Conservation (phyloP, 2,329 filamentous ascomycete genomes). For the Stenocarpella maydis region DNA sequence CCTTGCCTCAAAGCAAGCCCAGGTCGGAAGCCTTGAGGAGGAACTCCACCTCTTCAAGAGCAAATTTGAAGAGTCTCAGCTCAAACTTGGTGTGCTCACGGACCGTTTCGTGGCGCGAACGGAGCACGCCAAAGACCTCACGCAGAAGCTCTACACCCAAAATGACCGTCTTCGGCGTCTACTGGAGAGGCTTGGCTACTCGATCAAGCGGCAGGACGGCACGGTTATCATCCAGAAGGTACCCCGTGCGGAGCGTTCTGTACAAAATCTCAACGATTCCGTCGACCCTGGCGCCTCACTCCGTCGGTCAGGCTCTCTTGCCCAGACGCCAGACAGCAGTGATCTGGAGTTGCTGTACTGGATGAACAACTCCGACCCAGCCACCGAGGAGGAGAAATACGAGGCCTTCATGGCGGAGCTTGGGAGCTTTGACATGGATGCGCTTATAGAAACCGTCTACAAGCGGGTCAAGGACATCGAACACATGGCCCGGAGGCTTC, state of each 20-base stretch:
- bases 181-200: slow-evolving; percentile 86
- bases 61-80: slow-evolving; percentile 64
- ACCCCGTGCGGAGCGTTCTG: slow-evolving; percentile 65
- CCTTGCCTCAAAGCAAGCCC: slow-evolving; percentile 78
- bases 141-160: slow-evolving; percentile 81
- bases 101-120: slow-evolving; percentile 74
- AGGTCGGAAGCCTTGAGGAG: slow-evolving; percentile 77
- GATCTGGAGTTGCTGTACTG: slow-evolving; percentile 83
- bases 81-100: slow-evolving; percentile 58
- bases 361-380: slow-evolving; percentile 74
- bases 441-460: slow-evolving; percentile 83
- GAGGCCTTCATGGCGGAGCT: slow-evolving; percentile 76
- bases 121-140: slow-evolving; percentile 80
- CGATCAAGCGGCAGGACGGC: slow-evolving; percentile 76
- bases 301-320: slow-evolving; percentile 61
- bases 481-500: slow-evolving; percentile 90
- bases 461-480: slow-evolving; percentile 94
- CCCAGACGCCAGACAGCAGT: slow-evolving; percentile 65
- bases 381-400: slow-evolving; percentile 77
- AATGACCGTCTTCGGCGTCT: slow-evolving; percentile 85
- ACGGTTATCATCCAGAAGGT: slow-evolving; percentile 79
- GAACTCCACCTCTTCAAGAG: slow-evolving; percentile 75
- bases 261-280: slow-evolving; percentile 66
- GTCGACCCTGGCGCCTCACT: slow-evolving; percentile 61
- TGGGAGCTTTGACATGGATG: slow-evolving; percentile 82